Conservation (phyloP, 345 rosid genomes). For the Ailanthus altissimus region DNA sequence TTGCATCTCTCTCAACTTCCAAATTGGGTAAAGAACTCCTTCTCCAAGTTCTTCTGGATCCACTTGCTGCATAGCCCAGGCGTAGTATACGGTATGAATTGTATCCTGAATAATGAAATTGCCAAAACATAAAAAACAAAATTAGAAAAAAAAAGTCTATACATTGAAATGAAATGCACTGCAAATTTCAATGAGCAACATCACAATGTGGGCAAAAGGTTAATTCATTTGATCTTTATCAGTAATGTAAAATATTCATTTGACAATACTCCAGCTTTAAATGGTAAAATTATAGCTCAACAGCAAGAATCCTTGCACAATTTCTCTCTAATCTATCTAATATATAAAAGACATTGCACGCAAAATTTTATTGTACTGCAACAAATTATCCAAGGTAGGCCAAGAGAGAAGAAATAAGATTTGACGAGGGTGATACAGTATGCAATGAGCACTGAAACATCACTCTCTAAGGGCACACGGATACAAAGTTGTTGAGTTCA, state of each 20-base stretch:
- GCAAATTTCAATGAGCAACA: background rate
- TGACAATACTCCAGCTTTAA: background rate
- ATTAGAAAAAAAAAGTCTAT: background rate
- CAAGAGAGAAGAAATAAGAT: background rate
- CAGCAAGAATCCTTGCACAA: too few relatives aligned
- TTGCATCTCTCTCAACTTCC: conserved; percentile 84
- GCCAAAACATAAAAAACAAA: too few relatives aligned
- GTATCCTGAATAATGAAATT: conserved; percentile 56
- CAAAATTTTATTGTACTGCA: background rate
- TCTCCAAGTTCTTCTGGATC: conserved; percentile 85
- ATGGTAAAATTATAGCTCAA: background rate
- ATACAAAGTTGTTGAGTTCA: too few relatives aligned
- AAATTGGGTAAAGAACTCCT: conserved; percentile 78
- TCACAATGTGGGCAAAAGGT: background rate
- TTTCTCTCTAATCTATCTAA: background rate
- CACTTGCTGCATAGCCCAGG: conserved; percentile 97
- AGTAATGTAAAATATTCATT: background rate
- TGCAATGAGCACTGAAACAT: background rate
- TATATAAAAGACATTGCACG: background rate
- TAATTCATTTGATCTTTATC: background rate
- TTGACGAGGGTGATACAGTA: background rate
- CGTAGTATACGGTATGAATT: conserved; percentile 72
- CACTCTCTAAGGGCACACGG: too few relatives aligned
- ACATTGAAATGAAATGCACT: background rate
- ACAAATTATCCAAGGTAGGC: background rate